Base-by-base conservation (phyloP, 2,329 filamentous ascomycete species). In the Epichloe uncinata region DNA sequence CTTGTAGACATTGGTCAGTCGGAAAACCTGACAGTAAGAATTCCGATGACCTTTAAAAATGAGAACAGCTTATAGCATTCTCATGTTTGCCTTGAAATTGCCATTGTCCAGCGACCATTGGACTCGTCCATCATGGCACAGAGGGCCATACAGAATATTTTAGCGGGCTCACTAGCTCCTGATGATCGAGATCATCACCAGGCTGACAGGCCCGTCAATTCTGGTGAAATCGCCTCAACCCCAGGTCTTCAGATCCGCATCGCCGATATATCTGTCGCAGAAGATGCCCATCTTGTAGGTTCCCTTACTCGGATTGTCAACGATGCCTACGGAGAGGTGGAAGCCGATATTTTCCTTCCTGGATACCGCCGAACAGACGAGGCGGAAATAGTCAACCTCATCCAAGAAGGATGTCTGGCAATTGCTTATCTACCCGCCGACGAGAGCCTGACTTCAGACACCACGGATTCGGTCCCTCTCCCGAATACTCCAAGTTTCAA, bases 241-340 rank as follows among this genome's bases (percentile, higher is more conserved):
- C 5, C 43, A 15, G 26, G 44, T 7, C 45, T 57, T 26, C 16
- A 48, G 15, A 54, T 65, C 8, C 51, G 42, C n/a, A 51, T 65
- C 12, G 57, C 61, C 0, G 41, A 52, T 0, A 4, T 42, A 0
- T 44, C 55, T 0, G 52, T 55, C 3, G 59, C 59, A 6, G 47
- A 59, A 7, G 50, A 65, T 7, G 20, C 48, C 15, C 16, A 26
- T 0, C 47, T 60, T 7, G 40, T 57, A 5, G 42, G 49, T 5
- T 42, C 44, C 4, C 20, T 65, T 8, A 48, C 55, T 6, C 12
- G 50, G 1, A 56, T 64, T 1, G 59, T 64, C 40, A 65, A 65
- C 40, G 43, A 49, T 0, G 61, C 55, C 5, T 65, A 60, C 37
- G 46, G 35, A 6, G 56, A 57, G 7, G 58, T 57, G 2, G 63